Base-by-base conservation (phyloP, 2,329 filamentous ascomycete genomes). In the Stemphylium lycopersici region DNA sequence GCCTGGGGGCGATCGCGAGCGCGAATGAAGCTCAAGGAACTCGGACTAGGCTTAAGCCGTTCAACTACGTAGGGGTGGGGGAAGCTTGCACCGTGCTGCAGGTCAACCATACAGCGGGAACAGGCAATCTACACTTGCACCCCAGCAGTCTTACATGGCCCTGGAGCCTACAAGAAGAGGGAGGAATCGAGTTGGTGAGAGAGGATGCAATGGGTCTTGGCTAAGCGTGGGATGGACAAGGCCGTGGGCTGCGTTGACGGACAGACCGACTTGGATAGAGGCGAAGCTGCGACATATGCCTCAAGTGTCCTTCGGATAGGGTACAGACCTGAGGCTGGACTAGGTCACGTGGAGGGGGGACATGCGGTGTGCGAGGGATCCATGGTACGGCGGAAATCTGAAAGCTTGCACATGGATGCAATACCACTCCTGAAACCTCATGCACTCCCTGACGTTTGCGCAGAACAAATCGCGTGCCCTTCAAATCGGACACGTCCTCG, bases 11-110 rank as follows among this genome's bases (percentile, higher is more conserved):
- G 57, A 54, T 59, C 39, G 39, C 43, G 38, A 58, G 55, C 42
- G 59, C 56, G 55, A 55, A 56, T 59, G 64, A 62, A 68, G 66
- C 66, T 66, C 56, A 42, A 58, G 42, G 26, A 8, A 29, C 26
- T 29, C 47, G 38, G 45, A 58, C 54, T 60, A 62, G 56, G 46
- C 55, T 53, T 51, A 50, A 32, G 40, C n/a, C 26, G 40, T 29
- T 46, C 44, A 38, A 55, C 42, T 55, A 56, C 53, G 61, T 59
- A 48, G 57, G 54, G 55, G 55, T 59, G 55, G 56, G 58, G 56
- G 48, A 41, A 34, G 56, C 59, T 52, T 49, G 58, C 57, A 56
- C 52, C 51, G 46, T 55, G 46, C 54, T 42, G 47, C 47, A 42
- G 26, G 39, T 39, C 33, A 29, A 48, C 51, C 43, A 38, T 48